Evolutionary conservation across 768 basidiomycete genomes (phyloP).

Genomic region (Termitomyces sp.): DNA sequence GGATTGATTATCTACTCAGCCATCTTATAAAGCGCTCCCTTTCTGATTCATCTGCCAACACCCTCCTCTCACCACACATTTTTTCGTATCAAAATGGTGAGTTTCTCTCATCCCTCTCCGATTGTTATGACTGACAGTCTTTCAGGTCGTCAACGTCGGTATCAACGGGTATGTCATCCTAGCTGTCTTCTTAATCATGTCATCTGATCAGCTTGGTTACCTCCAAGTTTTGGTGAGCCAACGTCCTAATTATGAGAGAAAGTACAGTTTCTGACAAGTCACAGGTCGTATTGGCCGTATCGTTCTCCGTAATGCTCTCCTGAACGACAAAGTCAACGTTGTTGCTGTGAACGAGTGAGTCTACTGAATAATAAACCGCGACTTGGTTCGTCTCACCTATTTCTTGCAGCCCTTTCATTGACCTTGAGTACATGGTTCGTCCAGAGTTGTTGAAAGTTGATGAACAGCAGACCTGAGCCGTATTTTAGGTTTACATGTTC

Average conservation of each 20-base stretch:
- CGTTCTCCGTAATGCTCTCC: constrained; percentile 90
- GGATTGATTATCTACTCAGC: constrained; percentile 20
- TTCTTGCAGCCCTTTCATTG: constrained; percentile 83
- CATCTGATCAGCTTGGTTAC: constrained; percentile 5
- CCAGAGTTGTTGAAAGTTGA: neutral
- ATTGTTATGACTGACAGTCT: neutral
- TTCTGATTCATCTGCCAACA: constrained; percentile 9
- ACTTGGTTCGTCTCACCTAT: constrained; percentile 2
- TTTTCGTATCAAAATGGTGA: constrained; percentile 17
- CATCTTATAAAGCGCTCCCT: constrained; percentile 13
- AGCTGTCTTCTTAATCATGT: constrained; percentile 4
- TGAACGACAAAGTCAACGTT: constrained; percentile 76
- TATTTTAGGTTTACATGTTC: constrained; percentile 94
- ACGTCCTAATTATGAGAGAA: neutral
- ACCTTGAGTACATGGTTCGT: constrained; percentile 91
- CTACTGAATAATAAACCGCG: neutral
- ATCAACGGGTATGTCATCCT: constrained; percentile 80
- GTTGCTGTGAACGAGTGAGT: constrained; percentile 3
- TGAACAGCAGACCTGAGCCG: neutral
- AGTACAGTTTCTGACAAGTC: constrained; percentile 6
- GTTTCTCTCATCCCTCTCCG: constrained; percentile 1
- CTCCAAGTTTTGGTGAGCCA: constrained; percentile 66
- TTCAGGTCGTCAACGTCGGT: constrained; percentile 72
- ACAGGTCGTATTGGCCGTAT: constrained; percentile 99
- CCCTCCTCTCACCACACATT: constrained; percentile 11